Evolutionary conservation across 345 rosid species (phyloP).

Genomic region (Luvunga scandens): DNA sequence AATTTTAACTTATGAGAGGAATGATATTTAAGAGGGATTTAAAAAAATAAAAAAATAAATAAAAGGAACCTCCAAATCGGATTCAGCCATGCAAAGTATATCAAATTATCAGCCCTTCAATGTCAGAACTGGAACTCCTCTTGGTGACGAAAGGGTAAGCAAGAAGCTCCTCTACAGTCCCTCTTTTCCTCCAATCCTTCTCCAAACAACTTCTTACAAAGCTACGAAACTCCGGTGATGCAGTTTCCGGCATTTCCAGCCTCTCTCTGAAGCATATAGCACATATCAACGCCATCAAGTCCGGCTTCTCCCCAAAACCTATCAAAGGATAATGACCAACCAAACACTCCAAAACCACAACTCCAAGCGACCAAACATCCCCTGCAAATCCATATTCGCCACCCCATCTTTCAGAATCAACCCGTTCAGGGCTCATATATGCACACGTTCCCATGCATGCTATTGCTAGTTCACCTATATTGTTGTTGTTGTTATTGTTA

Average conservation of each 20-base stretch:
- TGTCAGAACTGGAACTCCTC: not conserved
- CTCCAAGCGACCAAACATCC: conserved; percentile 68
- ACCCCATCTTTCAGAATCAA: conserved; percentile 54
- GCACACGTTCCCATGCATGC: conserved; percentile 57
- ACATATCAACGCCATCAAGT: conserved; percentile 56
- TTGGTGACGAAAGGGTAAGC: conserved; percentile 47
- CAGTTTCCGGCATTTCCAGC: conserved; percentile 41
- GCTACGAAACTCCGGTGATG: conserved; percentile 42
- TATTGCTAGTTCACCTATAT: too few relatives aligned
- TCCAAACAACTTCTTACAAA: conserved; percentile 56
- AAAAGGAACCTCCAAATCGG: not conserved
- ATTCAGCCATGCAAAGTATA: conserved; percentile 7
- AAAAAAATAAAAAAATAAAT: too few relatives aligned
- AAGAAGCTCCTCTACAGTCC: conserved; percentile 51
- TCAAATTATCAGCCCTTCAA: not conserved
- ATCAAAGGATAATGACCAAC: conserved; percentile 63
- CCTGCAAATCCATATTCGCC: conserved; percentile 48
- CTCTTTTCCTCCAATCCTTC: conserved; percentile 66
- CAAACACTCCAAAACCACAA: conserved; percentile 56
- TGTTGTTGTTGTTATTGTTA: too few relatives aligned
- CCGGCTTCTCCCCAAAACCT: conserved; percentile 48
- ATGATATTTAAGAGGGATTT: too few relatives aligned
- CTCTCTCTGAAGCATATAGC: conserved; percentile 53
- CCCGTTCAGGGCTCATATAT: conserved; percentile 70
- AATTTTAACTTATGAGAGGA: too few relatives aligned